Conservation (phyloP, 1,139 yeast genomes). For the Scheffersomyces lignicola region DNA sequence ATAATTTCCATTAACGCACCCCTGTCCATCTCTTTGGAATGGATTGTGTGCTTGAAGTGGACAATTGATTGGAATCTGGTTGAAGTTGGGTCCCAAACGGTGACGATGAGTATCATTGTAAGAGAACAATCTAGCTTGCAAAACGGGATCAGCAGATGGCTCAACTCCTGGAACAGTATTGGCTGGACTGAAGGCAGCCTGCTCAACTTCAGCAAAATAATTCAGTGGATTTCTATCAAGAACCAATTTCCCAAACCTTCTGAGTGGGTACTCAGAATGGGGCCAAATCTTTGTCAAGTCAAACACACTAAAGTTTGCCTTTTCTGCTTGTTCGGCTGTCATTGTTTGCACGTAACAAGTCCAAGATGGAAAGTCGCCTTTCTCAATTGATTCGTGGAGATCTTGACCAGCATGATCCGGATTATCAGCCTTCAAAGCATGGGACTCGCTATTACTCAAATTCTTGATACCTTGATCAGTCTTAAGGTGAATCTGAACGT, state of each 20-base stretch:
- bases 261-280: constrained; percentile 62
- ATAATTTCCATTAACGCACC: constrained; percentile 8
- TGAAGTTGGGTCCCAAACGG: constrained; percentile 59
- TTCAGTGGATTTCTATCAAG: constrained; percentile 64
- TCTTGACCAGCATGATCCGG: constrained; percentile 59
- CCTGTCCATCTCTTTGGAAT: constrained; percentile 9
- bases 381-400: constrained; percentile 50
- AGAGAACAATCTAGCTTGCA: constrained; percentile 74
- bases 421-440: constrained; percentile 46
- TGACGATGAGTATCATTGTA: constrained; percentile 70
- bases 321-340: constrained; percentile 56
- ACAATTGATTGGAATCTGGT: constrained; percentile 65
- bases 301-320: constrained; percentile 54
- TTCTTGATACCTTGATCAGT: constrained; percentile 57
- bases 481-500: constrained; percentile 56
- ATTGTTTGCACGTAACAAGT: constrained; percentile 57
- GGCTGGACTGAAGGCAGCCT: constrained; percentile 71
- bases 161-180: constrained; percentile 76
- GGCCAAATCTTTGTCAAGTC: constrained; percentile 74
- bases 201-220: constrained; percentile 72
- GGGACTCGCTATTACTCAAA: constrained; percentile 51
- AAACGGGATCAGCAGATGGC: constrained; percentile 75
- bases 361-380: constrained; percentile 55
- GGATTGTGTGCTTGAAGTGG: constrained; percentile 24
- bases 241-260: constrained; percentile 61